Evolutionary conservation across 169 alveolate genomes (phyloP), one percentile per base, ranked within the genome.

Genomic region (Babesia gibsoni): DNA sequence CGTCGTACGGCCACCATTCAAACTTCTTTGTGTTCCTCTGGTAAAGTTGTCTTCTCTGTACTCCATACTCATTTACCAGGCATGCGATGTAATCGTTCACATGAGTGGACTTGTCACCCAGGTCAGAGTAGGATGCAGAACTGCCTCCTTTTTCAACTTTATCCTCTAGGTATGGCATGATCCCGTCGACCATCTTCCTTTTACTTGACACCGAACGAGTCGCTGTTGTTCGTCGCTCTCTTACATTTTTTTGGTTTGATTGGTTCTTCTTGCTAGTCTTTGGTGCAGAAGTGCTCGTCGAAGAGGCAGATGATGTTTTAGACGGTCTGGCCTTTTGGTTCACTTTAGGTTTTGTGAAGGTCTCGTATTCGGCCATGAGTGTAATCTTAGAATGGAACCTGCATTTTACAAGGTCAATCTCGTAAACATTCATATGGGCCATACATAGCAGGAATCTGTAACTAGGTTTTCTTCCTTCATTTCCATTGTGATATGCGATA

Each of bases 371-470:
- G 25, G 16, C 8, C 14, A 57, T 45, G 18, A 35, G 52, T 25
- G 37, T 9, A n/a, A 73, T 36, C 32, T 59, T 64, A 7, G 58
- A 46, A 29, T 57, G 2, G 70, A 73, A 73, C 22, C 30, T 12
- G 20, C 48, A 41, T 43, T 73, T 64, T 22, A 64, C 56, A 30
- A 42, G 33, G 20, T 64, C 69, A 9, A 73, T 39, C 25, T 43
- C 73, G 23, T 32, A n/a, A 30, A 8, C 27, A 46, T 73, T 73
- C 30, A 63, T 23, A 64, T 73, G 84, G 10, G 23, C 29, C 8
- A 64, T 61, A 50, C 84, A 73, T 20, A 73, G 57, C 35, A 52
- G 30, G 39, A 73, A 73, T 37, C 84, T 49, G 53, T 73, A 73
- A 42, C 59, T 46, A 22, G 66, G 33, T 32, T 41, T 1, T 10